These are phyloP conservation scores for Kazachstania africana DNA, from an alignment of 805 yeast genomes.

Conservation along the genomic window DNA sequence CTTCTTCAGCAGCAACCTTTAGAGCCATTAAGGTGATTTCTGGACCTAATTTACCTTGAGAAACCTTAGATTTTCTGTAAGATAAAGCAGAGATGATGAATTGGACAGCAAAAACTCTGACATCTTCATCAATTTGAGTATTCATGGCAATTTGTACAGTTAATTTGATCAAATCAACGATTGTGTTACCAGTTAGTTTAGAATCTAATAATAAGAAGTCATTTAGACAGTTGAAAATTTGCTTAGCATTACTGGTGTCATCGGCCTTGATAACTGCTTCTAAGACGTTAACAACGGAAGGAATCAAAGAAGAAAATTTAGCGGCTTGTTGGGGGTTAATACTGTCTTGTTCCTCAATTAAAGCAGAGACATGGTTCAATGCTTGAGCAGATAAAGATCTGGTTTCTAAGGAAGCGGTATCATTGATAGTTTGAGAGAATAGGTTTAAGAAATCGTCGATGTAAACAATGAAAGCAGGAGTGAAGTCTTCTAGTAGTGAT, in stretches of 20 bases:
- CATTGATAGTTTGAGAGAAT: slow-evolving; percentile 58
- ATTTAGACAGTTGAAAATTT: slow-evolving; percentile 76
- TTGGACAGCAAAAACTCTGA: slow-evolving; percentile 72
- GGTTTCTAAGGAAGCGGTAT: slow-evolving; percentile 51
- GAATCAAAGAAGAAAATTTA: slow-evolving; percentile 55
- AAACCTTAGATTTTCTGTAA: slow-evolving; percentile 70
- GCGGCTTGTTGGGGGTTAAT: slow-evolving; percentile 35
- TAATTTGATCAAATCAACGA: slow-evolving; percentile 56
- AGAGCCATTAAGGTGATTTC: slow-evolving; percentile 63
- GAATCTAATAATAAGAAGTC: slow-evolving; percentile 67
- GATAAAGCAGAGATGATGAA: slow-evolving; percentile 71
- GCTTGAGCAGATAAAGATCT: slow-evolving; percentile 78
- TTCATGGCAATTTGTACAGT: slow-evolving; percentile 67
- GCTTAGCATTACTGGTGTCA: slow-evolving; percentile 61
- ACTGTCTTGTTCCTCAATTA: slow-evolving; percentile 49
- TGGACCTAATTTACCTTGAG: slow-evolving; percentile 75
- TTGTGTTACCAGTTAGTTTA: slow-evolving; percentile 64
- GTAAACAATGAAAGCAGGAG: slow-evolving; percentile 45
- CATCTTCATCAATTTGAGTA: slow-evolving; percentile 61
- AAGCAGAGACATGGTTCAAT: slow-evolving; percentile 52
- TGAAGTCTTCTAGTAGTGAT: slow-evolving; percentile 63
- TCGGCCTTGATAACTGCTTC: slow-evolving; percentile 58
- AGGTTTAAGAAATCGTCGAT: slow-evolving; percentile 58
- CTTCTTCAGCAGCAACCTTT: slow-evolving; percentile 70
- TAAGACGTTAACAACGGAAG: slow-evolving; percentile 71